A percentile compares a stretch with the other conserved stretches of the same genome.
phyloP scores from a whole-genome alignment of 2,329 filamentous ascomycete genomes.

The Diplodia scrobiculata region DNA sequence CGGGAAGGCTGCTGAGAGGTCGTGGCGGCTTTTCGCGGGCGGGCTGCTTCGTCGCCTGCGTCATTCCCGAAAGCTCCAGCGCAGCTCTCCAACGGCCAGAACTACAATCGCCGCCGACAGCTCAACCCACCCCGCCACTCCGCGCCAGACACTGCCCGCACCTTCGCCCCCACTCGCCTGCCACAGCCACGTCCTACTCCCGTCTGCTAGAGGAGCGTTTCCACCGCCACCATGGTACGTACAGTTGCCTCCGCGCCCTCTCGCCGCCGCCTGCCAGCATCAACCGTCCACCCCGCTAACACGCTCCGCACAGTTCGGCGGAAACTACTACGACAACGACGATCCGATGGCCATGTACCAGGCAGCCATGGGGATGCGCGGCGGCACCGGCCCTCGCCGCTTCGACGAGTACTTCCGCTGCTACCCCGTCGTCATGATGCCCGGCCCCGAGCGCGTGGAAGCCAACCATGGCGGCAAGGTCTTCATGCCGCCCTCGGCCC shows the following conservation, averaged over 20 bases:
- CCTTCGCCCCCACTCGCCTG: background rate
- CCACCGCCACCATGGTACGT: slow-evolving; percentile 39
- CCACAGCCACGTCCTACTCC: background rate
- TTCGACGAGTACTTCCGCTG: slow-evolving; percentile 99
- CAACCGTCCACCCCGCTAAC: slow-evolving; percentile 32
- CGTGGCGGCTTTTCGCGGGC: slow-evolving; percentile 20
- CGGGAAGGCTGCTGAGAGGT: slow-evolving; percentile 12
- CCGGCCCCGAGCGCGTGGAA: slow-evolving; percentile 81
- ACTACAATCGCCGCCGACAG: background rate
- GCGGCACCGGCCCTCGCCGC: slow-evolving; percentile 62
- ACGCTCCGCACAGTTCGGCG: slow-evolving; percentile 41
- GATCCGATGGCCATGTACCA: slow-evolving; percentile 59
- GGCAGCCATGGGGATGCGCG: slow-evolving; percentile 56
- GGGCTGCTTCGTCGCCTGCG: slow-evolving; percentile 13
- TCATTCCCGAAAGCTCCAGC: slow-evolving; percentile 27
- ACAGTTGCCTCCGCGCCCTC: slow-evolving; percentile 28
- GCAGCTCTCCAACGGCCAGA: background rate
- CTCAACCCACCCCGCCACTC: background rate
- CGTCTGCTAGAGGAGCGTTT: background rate
- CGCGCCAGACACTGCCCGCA: background rate
- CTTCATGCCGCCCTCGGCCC: slow-evolving; percentile 89
- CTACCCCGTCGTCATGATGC: slow-evolving; percentile 93
- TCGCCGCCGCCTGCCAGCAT: slow-evolving; percentile 23
- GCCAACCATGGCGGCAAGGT: slow-evolving; percentile 98
- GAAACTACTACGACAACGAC: slow-evolving; percentile 56